Conservation (phyloP, 2,329 filamentous ascomycete species). For the Gnomoniopsis smithogilvyi region DNA sequence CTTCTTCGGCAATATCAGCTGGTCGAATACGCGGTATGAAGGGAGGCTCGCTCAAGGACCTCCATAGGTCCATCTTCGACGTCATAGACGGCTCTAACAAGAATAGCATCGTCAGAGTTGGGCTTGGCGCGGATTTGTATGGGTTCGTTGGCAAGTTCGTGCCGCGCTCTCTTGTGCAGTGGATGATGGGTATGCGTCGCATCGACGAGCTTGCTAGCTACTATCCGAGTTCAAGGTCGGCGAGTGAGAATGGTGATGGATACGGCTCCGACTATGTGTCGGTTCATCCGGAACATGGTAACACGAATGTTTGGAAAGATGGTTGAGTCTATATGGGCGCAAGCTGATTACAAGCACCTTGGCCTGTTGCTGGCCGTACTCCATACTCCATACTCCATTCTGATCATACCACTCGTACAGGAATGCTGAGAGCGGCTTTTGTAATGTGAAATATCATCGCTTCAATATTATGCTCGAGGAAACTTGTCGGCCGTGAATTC, state of each 20-base stretch:
- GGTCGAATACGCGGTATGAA: conserved; percentile 57
- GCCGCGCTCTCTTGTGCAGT: conserved; percentile 74
- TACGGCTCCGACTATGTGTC: conserved; percentile 45
- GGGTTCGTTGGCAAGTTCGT: conserved; percentile 80
- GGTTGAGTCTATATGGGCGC: conserved; percentile 12
- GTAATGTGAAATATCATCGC: no score
- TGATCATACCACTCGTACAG: neutral
- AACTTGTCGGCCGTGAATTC: no score
- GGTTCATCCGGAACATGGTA: conserved; percentile 42
- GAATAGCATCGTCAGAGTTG: conserved; percentile 69
- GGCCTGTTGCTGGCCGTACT: neutral
- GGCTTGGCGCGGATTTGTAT: conserved; percentile 80
- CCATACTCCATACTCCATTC: neutral
- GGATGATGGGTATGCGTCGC: conserved; percentile 82
- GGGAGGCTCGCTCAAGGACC: conserved; percentile 70
- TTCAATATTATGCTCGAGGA: no score
- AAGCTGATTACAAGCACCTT: neutral
- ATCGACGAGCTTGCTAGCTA: conserved; percentile 51
- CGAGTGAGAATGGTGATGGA: conserved; percentile 26
- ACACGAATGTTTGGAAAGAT: conserved; percentile 48
- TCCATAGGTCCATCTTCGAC: conserved; percentile 89
- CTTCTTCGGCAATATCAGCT: conserved; percentile 52
- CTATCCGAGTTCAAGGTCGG: conserved; percentile 24
- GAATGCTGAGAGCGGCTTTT: neutral
- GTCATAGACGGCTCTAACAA: conserved; percentile 68